Conservation (phyloP, 139 green algal genomes). For the Coccomyxa sp. region DNA sequence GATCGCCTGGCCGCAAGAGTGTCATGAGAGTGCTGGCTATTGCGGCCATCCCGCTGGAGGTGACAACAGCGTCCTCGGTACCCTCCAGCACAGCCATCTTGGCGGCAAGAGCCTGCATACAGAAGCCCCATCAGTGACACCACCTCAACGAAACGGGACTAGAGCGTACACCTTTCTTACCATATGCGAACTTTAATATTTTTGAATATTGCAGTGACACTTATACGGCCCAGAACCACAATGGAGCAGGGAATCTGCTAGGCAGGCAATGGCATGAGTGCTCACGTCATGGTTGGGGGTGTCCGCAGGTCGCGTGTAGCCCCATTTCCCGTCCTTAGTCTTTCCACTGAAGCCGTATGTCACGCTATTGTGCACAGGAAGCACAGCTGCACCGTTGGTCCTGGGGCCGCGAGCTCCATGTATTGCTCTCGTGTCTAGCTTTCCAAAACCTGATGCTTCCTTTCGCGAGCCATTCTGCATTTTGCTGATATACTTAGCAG, state of each 20-base stretch:
- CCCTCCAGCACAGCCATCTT: slow-evolving; percentile 14
- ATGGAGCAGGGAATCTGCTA: background rate
- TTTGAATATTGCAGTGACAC: slow-evolving; percentile 24
- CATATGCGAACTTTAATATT: too few species aligned
- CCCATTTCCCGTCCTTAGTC: background rate
- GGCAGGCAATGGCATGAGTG: background rate
- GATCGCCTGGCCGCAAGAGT: slow-evolving; percentile 33
- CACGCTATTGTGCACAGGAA: slow-evolving; percentile 29
- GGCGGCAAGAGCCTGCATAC: slow-evolving; percentile 17
- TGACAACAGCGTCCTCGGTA: slow-evolving; percentile 29
- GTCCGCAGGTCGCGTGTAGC: slow-evolving; percentile 5
- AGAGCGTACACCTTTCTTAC: too few species aligned
- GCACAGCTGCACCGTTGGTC: slow-evolving; percentile 15
- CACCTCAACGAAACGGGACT: too few species aligned
- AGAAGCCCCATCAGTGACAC: too few species aligned
- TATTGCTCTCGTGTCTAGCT: too few species aligned
- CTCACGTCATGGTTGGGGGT: slow-evolving; percentile 17
- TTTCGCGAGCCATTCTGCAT: too few species aligned
- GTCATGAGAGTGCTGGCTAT: slow-evolving; percentile 32
- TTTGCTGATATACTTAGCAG: too few species aligned
- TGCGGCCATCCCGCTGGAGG: slow-evolving; percentile 39
- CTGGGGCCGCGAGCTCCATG: too few species aligned
- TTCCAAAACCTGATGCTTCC: too few species aligned
- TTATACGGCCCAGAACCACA: slow-evolving; percentile 6
- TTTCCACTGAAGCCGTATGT: slow-evolving; percentile 5